phyloP scores from a whole-genome alignment of 371 early-diverging fungal species.

The Mucor racemosus region DNA sequence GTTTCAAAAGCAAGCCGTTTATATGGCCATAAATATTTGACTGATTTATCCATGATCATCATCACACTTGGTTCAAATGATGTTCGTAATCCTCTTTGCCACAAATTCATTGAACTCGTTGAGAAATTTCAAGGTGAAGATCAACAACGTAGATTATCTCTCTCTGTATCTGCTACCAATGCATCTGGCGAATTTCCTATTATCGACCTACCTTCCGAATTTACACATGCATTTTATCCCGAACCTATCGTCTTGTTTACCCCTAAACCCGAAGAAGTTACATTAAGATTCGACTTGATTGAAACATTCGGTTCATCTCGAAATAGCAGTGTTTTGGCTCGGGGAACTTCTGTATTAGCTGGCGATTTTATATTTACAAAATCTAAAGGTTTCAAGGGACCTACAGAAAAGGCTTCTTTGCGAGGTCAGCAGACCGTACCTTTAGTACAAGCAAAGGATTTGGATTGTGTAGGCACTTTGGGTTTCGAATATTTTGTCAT shows the following conservation, averaged over 20 bases:
- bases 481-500: conserved; percentile 70
- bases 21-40: conserved; percentile 72
- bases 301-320: conserved; percentile 62
- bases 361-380: conserved; percentile 53
- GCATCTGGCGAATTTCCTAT: conserved; percentile 67
- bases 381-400: conserved; percentile 44
- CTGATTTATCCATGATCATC: conserved; percentile 66
- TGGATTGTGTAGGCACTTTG: conserved; percentile 67
- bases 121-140: conserved; percentile 34
- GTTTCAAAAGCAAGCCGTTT: conserved; percentile 49
- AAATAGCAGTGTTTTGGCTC: conserved; percentile 53
- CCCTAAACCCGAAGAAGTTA: conserved; percentile 57
- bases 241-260: conserved; percentile 70
- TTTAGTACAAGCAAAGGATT: conserved; percentile 55
- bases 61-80: conserved; percentile 76
- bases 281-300: conserved; percentile 67
- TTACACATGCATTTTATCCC: conserved; percentile 35
- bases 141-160: conserved; percentile 54
- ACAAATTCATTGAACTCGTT: conserved; percentile 29
- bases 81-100: conserved; percentile 51
- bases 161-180: conserved; percentile 65
- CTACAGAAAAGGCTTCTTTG: conserved; percentile 43
- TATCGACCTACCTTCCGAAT: conserved; percentile 62
- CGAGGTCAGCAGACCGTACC: conserved; percentile 63
- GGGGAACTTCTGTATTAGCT: conserved; percentile 62